Evolutionary conservation across 352 stramenopile species (phyloP), one percentile per base, ranked within the genome.

Genomic region (Phytopythium chamaehyphon): DNA sequence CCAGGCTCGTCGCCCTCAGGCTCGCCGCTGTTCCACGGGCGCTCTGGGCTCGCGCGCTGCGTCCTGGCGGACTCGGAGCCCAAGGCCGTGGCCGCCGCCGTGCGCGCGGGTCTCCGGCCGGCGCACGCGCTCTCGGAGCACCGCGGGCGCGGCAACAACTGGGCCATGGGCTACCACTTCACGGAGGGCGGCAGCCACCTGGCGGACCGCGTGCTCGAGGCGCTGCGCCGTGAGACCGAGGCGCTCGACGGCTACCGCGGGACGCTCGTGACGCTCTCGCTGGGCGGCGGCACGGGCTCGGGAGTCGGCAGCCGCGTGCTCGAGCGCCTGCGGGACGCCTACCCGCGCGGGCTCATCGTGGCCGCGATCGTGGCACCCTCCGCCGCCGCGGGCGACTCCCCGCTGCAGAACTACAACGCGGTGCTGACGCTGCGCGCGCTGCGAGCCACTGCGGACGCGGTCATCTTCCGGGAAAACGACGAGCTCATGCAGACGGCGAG

Each of bases 381-480:
- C 1, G 69, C 57, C 8, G 40, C 66, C 26, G 61, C 62, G 23
- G 84, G 83, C 3, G 83, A 93, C 59, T 88, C 83, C 1, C 80
- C 86, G 2, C 57, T 94, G 39, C 86, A 96, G 58, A 92, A 93
- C 53, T 96, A 95, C 67, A 96, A 96, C 50, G 68, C 84, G 1
- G 53, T 88, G 6, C 71, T 96, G 42, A 82, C 86, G 19, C 55
- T 96, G 19, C 59, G 59, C 2, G 73, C 85, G 48, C 59, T 96
- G 16, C 77, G 86, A 46, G 67, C 86, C 14, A 63, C 86, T 50
- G 76, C 77, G 8, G 86, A 96, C 60, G 78, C 64, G 37, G 67
- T 94, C 22, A 61, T 96, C 51, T 95, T 87, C 68, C 90, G 90
- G 42, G 81, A 92, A 22, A 96, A 96, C 44, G 86, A 96, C 51